Percentiles rank a stretch among this genome's conserved stretches.
Conservation (phyloP, 495 filamentous ascomycete species). For the Aspergillus affinis region DNA sequence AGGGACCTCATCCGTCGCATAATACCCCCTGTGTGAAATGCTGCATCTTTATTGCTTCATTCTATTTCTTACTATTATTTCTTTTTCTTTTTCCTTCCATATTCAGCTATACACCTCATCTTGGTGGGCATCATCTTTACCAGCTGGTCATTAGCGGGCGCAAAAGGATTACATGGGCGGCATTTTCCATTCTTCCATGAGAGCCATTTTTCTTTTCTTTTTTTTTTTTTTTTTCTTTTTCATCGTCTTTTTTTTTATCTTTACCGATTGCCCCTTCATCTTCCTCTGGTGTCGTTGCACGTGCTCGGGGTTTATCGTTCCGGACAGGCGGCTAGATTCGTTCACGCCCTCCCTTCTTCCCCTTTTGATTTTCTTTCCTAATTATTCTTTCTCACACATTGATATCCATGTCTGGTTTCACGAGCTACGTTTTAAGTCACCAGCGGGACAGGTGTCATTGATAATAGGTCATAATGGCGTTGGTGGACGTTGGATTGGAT, state of each 20-base stretch:
- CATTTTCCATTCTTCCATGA: slow-evolving; percentile 29
- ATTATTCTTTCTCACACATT: slow-evolving; percentile 1
- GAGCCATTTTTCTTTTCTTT: slow-evolving; percentile 6
- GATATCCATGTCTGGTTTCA: slow-evolving; percentile 19
- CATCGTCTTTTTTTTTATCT: slow-evolving; percentile 9
- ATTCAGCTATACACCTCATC: slow-evolving; percentile 17
- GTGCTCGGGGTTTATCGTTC: not conserved
- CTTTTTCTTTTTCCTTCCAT: slow-evolving; percentile 21
- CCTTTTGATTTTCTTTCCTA: not conserved
- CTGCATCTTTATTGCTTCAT: slow-evolving; percentile 18
- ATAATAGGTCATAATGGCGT: slow-evolving; percentile 13
- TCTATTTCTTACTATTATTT: slow-evolving; percentile 19
- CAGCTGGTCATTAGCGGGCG: slow-evolving; percentile 49
- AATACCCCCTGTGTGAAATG: slow-evolving; percentile 29
- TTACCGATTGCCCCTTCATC: slow-evolving; percentile 6
- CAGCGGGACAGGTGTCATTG: slow-evolving; percentile 21
- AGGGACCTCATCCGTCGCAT: slow-evolving; percentile 12
- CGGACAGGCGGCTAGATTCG: slow-evolving; percentile 3
- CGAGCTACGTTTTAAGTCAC: slow-evolving; percentile 20
- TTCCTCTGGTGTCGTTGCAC: slow-evolving; percentile 5
- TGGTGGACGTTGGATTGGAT: slow-evolving; percentile 1
- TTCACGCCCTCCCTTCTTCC: not conserved
- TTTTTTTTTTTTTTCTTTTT: slow-evolving; percentile 11
- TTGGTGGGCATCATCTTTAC: slow-evolving; percentile 31
- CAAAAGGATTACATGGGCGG: slow-evolving; percentile 36